Evolutionary conservation across 148 eudicot species (phyloP), one percentile per base, ranked within the genome.

Genomic region (Amaranthus cruentus): DNA sequence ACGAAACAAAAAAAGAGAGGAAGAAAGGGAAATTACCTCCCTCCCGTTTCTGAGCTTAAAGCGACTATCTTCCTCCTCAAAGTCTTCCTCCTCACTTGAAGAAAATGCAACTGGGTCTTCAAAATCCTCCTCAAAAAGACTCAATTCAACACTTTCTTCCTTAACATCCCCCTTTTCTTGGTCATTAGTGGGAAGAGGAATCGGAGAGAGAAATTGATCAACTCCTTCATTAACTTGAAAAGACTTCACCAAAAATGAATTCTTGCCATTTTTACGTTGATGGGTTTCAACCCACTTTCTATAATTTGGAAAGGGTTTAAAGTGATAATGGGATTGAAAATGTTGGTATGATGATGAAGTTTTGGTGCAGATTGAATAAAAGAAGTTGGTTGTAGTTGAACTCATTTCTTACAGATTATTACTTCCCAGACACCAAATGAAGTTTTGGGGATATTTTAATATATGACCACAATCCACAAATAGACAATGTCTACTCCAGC

Each of bases 1-100:
- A 57, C 21, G 48, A 73, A 2, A 21, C n/a, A 71, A 51, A 4
- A 69, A 14, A 21, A 2, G 62, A 71, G 3, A 4, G n/a, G 62
- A 5, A 54, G 11, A 6, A 50, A 58, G 69, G 46, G 15, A 5
- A 57, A 38, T 51, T 50, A 91, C 98, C 97, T 91, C 88, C 76
- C 82, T 83, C 47, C 98, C 97, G 78, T 93, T 91, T 62, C 91
- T 82, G 44, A 93, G 84, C 75, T 75, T 85, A 81, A 87, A 91
- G 5, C 91, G 85, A 73, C 49, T 62, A 0, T 82, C 87, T 21
- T 79, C 52, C 15, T 70, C 82, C 5, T 82, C 88, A 38, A 71
- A 82, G 9, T 81, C 85, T 18, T 80, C 81, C 4, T 71, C 77
- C 57, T 13, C 64, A 10, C 18, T 57, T 5, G 72, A 51, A 14